Evolutionary conservation across 2,329 filamentous ascomycete genomes (phyloP), one percentile per base, ranked within the genome.

Genomic region (Monilinia vaccinii-corymbosi): DNA sequence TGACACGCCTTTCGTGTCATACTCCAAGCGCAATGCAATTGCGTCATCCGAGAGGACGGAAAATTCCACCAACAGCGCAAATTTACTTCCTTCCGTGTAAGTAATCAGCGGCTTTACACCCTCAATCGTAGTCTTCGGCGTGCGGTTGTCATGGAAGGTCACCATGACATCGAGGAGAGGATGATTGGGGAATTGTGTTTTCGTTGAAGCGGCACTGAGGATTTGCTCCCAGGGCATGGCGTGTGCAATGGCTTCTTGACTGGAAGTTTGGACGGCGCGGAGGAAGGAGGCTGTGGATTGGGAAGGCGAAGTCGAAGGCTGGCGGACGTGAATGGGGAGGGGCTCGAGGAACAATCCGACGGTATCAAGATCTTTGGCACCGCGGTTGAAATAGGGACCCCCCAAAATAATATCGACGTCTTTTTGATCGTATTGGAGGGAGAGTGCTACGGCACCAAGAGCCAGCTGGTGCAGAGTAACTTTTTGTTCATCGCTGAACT

Each of bases 191-290:
- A 50, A 45, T n/a, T 28, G 32, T 21, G 34, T 31, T 65, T 47
- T 8, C 1, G 28, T 36, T 28, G 55, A 59, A 13, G 71, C 48
- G 40, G 66, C 64, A 8, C 64, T n/a, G 13, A 71, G 62, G 32
- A 73, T 68, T 34, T 68, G 62, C 32, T 69, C 13, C 70, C 70
- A 73, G 1, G 70, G 70, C 1, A 73, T 48, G 2, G 65, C 69
- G 40, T 71, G 66, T 4, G 69, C 62, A 3, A 73, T 62, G 2
- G 72, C 70, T 10, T 62, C 53, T 53, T 67, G 65, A 16, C 64
- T 66, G 2, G 65, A 66, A 8, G 23, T 7, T 47, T 67, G 66
- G 0, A 72, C 69, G 0, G 44, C 25, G 10, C 25, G 42, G 1
- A 36, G 57, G 31, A 38, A 50, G 64, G 32, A 32, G 8, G 28